Conservation (phyloP, 148 eudicot species). For the Rhododendron simsii region DNA sequence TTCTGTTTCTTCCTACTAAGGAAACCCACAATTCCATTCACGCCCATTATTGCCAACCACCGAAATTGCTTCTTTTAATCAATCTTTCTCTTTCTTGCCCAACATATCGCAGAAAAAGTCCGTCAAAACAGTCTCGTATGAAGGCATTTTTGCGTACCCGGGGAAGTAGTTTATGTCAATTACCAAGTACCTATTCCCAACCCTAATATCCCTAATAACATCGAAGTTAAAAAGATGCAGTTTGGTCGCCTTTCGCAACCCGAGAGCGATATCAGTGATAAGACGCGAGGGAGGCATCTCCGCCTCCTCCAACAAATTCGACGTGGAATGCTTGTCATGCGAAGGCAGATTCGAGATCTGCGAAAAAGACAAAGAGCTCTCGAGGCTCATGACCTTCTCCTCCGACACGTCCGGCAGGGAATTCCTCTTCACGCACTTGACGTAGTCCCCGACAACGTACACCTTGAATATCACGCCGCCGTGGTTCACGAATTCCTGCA, state of each 20-base stretch:
- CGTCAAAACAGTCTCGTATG: constrained; percentile 58
- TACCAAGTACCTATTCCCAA: constrained; percentile 70
- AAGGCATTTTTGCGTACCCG: constrained; percentile 83
- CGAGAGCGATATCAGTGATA: constrained; percentile 41
- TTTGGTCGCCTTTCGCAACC: constrained; percentile 43
- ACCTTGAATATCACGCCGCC: constrained; percentile 81
- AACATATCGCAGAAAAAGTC: constrained; percentile 69
- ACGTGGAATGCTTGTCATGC: constrained; percentile 38
- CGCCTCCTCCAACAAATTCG: constrained; percentile 39
- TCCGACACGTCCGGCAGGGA: constrained; percentile 65
- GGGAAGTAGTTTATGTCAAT: constrained; percentile 92
- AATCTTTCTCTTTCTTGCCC: constrained; percentile 16
- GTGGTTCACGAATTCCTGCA: constrained; percentile 75
- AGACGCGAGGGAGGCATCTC: constrained; percentile 59
- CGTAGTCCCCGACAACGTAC: constrained; percentile 65
- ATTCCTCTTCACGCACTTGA: constrained; percentile 66
- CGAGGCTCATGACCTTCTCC: constrained; percentile 38
- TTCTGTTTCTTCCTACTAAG: constrained; percentile 16
- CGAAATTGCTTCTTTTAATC: constrained; percentile 19
- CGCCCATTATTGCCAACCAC: constrained; percentile 26
- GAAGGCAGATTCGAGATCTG: constrained; percentile 63
- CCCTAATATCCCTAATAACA: constrained; percentile 56
- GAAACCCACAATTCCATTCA: constrained; percentile 20
- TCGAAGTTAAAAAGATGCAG: constrained; percentile 69
- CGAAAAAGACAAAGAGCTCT: constrained; percentile 51